Conservation (phyloP, 139 green algal genomes). For the Desmodesmus armatus region DNA sequence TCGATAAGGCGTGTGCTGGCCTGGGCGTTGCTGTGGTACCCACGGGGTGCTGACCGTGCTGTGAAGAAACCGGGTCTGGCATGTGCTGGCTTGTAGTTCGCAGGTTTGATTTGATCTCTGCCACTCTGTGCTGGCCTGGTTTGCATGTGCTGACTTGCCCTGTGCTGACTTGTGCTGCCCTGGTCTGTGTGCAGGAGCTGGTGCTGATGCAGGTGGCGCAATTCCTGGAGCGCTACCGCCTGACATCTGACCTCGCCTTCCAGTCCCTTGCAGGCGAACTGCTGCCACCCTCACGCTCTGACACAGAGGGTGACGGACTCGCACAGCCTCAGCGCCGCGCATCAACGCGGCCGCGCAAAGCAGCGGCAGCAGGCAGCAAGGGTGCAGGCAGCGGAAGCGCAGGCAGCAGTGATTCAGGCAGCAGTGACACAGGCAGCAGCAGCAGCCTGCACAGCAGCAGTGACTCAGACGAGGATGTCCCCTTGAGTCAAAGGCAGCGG, state of each 20-base stretch:
- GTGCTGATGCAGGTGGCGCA: constrained; percentile 85
- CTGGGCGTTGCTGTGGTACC: neutral
- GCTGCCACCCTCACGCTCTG: neutral
- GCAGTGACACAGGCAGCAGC: neutral
- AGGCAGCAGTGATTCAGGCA: neutral
- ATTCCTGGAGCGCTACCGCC: constrained; percentile 55
- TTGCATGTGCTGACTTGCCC: neutral
- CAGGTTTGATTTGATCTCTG: too few species aligned
- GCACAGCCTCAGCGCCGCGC: too few species aligned
- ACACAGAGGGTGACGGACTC: too few species aligned
- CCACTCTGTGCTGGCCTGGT: too few species aligned
- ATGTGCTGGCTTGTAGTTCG: too few species aligned
- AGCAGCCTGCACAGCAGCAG: neutral
- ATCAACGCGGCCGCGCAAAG: neutral
- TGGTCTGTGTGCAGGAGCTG: constrained; percentile 76
- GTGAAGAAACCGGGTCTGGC: too few species aligned
- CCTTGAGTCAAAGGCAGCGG: neutral
- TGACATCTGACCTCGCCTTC: neutral
- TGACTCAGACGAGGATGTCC: neutral
- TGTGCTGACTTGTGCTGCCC: neutral
- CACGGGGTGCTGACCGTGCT: too few species aligned
- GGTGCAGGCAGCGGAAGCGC: neutral
- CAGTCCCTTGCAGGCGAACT: neutral
- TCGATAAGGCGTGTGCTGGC: neutral
- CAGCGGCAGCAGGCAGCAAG: neutral